Evolutionary conservation across 495 filamentous ascomycete species (phyloP).

Genomic region (Aspergillus sclerotioniger): DNA sequence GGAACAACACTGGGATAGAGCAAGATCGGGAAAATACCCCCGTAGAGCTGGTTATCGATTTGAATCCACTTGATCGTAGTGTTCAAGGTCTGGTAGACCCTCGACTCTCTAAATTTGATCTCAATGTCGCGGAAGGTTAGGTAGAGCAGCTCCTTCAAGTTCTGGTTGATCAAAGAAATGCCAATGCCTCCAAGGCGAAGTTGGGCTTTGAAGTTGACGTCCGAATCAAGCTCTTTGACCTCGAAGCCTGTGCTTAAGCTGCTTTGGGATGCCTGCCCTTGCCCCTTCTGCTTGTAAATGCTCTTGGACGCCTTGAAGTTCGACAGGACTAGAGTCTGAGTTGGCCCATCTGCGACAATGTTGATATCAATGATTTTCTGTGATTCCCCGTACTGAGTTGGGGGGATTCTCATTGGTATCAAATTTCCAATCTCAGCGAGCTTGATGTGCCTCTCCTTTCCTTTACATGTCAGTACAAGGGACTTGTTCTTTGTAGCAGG

Average conservation of each 20-base stretch:
- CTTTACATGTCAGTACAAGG: slow-evolving; percentile 73
- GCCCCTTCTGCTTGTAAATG: slow-evolving; percentile 78
- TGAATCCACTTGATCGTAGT: slow-evolving; percentile 96
- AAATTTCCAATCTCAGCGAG: slow-evolving; percentile 95
- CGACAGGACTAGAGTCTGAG: slow-evolving; percentile 89
- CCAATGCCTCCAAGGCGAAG: slow-evolving; percentile 87
- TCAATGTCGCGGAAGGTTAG: slow-evolving; percentile 91
- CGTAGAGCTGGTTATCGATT: slow-evolving; percentile 98
- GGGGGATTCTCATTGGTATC: slow-evolving; percentile 80
- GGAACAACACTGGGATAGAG: slow-evolving; percentile 98
- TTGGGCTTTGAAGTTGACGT: slow-evolving; percentile 83
- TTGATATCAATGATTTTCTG: slow-evolving; percentile 93
- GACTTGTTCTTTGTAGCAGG: slow-evolving; percentile 96
- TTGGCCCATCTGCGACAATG: slow-evolving; percentile 90
- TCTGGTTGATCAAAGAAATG: slow-evolving; percentile 88
- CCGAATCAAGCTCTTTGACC: slow-evolving; percentile 84
- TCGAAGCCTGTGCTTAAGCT: slow-evolving; percentile 75
- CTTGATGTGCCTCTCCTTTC: slow-evolving; percentile 84
- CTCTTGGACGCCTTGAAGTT: slow-evolving; percentile 94
- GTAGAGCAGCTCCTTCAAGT: slow-evolving; percentile 89
- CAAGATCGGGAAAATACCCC: slow-evolving; percentile 96
- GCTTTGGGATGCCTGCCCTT: slow-evolving; percentile 51
- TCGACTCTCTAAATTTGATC: slow-evolving; percentile 88
- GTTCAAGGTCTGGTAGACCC: slow-evolving; percentile 84
- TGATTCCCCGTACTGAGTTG: slow-evolving; percentile 51